phyloP scores from a whole-genome alignment of 257 asterid species.

The Ilex asprella region DNA sequence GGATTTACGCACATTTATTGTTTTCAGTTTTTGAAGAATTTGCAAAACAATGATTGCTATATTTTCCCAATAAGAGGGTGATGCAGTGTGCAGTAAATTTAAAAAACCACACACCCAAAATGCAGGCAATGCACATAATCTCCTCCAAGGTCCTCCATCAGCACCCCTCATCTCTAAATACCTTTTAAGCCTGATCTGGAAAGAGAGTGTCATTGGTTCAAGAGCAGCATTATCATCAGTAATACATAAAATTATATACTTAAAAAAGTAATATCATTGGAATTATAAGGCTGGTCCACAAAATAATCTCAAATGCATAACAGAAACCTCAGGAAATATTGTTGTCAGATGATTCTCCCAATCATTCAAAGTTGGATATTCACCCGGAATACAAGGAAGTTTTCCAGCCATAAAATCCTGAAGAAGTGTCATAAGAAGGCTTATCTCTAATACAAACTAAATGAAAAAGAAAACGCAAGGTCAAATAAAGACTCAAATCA shows the following conservation, averaged over 20 bases:
- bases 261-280: too few species aligned
- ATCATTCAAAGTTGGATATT: conserved; percentile 79
- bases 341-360: conserved; percentile 99
- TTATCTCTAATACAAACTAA: too few species aligned
- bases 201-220: neutral
- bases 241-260: too few species aligned
- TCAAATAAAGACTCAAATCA: too few species aligned
- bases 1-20: too few species aligned
- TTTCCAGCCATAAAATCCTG: conserved; percentile 97
- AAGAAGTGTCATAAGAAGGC: conserved; percentile 12
- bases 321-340: conserved; percentile 87
- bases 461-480: too few species aligned
- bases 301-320: conserved; percentile 13
- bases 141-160: conserved; percentile 99
- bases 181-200: conserved; percentile 92
- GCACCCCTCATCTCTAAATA: conserved; percentile 99
- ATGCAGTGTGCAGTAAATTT: too few species aligned
- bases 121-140: conserved; percentile 95
- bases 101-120: conserved; percentile 54
- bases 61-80: too few species aligned
- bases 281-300: neutral
- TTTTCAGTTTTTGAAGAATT: too few species aligned
- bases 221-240: too few species aligned
- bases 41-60: too few species aligned
- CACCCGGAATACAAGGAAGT: conserved; percentile 85